Base-by-base conservation (phyloP, 1,139 yeast species). In the Candida buenavistaensis region DNA sequence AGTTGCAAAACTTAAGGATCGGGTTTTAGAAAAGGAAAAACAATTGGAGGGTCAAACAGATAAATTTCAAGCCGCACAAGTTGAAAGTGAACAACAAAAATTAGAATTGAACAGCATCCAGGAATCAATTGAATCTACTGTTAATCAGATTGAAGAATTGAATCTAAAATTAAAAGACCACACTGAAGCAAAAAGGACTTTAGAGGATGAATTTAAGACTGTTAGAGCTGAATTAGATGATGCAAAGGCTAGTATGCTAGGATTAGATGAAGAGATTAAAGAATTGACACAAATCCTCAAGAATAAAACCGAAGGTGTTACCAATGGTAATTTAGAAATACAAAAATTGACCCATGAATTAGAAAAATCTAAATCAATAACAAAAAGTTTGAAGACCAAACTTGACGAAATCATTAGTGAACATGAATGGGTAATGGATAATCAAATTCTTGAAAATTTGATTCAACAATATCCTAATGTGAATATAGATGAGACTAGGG, bases 201-300 rank as follows among this genome's bases (percentile, higher is more conserved):
- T 63, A 1, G 52, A 50, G 2, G 52, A 52, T 0, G 52, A 61
- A 20, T 60, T 78, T 11, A 57, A 50, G 1, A 54, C 62, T 0
- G 56, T 74, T 1, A 64, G 64, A 30, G 60, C 62, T 1, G 63
- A 67, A 32, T 65, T 84, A 14, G 83, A 80, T 17, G 75, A 68
- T 15, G 96, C 87, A 51, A 77, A 73, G 45, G 72, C 78, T 6
- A 76, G 75, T 36, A 60, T 85, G 35, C 52, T 80, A 28, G 92
- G 92, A 2, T 69, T 87, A 31, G 82, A 85, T 53, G 95, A 85
- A 41, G 97, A 90, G 54, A 68, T 89, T 33, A 72, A 69, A 26
- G 90, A 83, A 40, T 68, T 88, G 53, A 78, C 73, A 16, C 55
- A 57, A 15, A 62, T 79, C 5, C 58, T 82, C 23, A 71, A 72